Conservation (phyloP, 352 stramenopile species). For the Globisporangium takayamanum region DNA sequence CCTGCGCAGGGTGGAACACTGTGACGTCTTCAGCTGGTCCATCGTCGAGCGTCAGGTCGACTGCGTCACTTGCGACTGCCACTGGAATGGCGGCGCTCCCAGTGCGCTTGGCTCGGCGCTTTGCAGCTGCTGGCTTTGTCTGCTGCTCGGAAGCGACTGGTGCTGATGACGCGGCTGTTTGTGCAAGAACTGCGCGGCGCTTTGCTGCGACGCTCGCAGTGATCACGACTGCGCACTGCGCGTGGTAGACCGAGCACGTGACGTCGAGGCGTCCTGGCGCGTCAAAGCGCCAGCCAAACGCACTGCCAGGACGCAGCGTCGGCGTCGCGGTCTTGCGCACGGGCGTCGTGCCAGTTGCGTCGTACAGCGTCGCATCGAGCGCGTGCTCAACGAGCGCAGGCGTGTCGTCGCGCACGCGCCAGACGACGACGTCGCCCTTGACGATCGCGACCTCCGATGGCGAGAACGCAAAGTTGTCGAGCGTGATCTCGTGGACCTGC, state of each 20-base stretch:
- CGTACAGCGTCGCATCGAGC: constrained; percentile 21
- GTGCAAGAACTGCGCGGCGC: constrained; percentile 13
- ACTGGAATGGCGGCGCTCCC: constrained; percentile 10
- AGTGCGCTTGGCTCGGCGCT: constrained; percentile 5
- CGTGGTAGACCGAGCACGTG: constrained; percentile 34
- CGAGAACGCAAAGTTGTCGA: constrained; percentile 32
- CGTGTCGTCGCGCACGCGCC: constrained; percentile 26
- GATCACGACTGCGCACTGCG: constrained; percentile 23
- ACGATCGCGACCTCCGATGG: constrained; percentile 24
- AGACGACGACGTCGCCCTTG: constrained; percentile 29
- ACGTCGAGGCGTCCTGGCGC: constrained; percentile 16
- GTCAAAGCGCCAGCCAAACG: constrained; percentile 32
- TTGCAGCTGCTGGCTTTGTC: background rate
- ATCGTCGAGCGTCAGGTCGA: constrained; percentile 6
- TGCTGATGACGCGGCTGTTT: too few species aligned
- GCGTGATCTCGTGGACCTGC: constrained; percentile 24
- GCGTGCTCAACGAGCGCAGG: constrained; percentile 36
- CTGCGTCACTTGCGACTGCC: constrained; percentile 18
- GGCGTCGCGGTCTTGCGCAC: constrained; percentile 18
- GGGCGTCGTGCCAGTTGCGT: background rate
- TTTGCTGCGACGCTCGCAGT: constrained; percentile 5
- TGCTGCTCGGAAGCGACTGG: too few species aligned
- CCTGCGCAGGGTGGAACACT: constrained; percentile 36
- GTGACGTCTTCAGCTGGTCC: constrained; percentile 12
- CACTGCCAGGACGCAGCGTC: constrained; percentile 16